A percentile compares a stretch with the other conserved stretches of the same genome.
Evolutionary conservation across 106 monocot species (phyloP).

Genomic region (Dendrobium chrysotoxum): DNA sequence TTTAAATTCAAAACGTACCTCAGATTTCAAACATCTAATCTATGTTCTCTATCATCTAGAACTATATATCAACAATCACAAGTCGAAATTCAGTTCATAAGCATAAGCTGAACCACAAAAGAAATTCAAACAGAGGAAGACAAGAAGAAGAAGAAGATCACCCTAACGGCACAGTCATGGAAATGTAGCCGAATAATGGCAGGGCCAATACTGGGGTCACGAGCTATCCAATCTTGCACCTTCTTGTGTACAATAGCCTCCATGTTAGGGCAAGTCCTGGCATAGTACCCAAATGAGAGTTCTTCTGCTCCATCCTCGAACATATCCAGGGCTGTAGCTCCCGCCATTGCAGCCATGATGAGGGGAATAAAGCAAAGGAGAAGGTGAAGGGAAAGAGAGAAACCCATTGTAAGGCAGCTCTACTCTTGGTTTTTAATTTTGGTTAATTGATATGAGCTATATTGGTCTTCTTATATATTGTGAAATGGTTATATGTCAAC

Average conservation of each 20-base stretch:
- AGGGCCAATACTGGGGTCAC: slow-evolving; percentile 43
- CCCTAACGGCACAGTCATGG: slow-evolving; percentile 61
- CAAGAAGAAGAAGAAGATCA: background rate
- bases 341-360: background rate
- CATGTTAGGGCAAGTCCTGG: slow-evolving; percentile 40
- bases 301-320: slow-evolving; percentile 9
- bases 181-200: slow-evolving; percentile 52
- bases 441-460: background rate
- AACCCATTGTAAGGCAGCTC: background rate
- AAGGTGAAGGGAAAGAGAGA: background rate
- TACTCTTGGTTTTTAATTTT: background rate
- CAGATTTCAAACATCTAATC: background rate
- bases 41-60: too few relatives aligned
- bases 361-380: background rate
- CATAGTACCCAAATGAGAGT: slow-evolving; percentile 34
- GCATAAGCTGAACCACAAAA: too few relatives aligned
- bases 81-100: too few relatives aligned
- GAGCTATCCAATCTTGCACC: slow-evolving; percentile 33
- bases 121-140: too few relatives aligned
- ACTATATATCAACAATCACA: too few relatives aligned
- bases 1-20: background rate
- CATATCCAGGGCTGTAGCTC: background rate
- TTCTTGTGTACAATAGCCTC: slow-evolving; percentile 46
- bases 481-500: background rate
- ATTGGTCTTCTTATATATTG: background rate